A percentile compares a stretch with the other conserved stretches of the same genome.
Conservation (phyloP, 345 rosid species). For the Hypericum perforatum region DNA sequence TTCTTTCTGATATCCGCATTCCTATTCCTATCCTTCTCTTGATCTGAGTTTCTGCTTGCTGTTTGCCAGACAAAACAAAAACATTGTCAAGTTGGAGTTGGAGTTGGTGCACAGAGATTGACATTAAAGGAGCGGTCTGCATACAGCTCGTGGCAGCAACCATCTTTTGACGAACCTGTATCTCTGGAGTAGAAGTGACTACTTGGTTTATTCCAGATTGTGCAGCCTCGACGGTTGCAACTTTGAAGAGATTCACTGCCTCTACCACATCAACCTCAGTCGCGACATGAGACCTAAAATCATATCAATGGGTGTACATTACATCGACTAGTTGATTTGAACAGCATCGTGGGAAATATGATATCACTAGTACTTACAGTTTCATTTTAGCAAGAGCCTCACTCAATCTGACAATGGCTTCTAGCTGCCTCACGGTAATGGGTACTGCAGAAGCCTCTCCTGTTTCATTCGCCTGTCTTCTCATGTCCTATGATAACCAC, state of each 20-base stretch:
- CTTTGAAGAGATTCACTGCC: slow-evolving; percentile 80
- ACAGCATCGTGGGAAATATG: neutral
- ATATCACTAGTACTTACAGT: slow-evolving; percentile 43
- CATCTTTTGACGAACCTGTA: slow-evolving; percentile 41
- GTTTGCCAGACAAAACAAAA: slow-evolving; percentile 5
- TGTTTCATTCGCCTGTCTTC: slow-evolving; percentile 87
- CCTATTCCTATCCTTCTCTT: slow-evolving; percentile 88
- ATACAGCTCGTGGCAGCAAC: neutral
- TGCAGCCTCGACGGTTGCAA: slow-evolving; percentile 97
- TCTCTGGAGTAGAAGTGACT: slow-evolving; percentile 68
- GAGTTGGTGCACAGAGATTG: neutral
- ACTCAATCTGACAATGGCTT: slow-evolving; percentile 82
- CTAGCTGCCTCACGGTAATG: slow-evolving; percentile 90
- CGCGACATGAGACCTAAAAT: slow-evolving; percentile 66
- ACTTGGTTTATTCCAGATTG: slow-evolving; percentile 89
- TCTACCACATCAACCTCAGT: slow-evolving; percentile 74
- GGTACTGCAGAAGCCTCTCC: slow-evolving; percentile 86
- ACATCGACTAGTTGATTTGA: too few species aligned
- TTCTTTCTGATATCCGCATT: slow-evolving; percentile 75
- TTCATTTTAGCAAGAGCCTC: slow-evolving; percentile 95
- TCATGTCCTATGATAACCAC: slow-evolving; percentile 54
- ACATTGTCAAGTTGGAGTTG: neutral
- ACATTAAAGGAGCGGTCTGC: neutral
- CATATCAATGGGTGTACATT: neutral
- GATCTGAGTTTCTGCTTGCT: slow-evolving; percentile 94